Evolutionary conservation across 495 filamentous ascomycete genomes (phyloP).

Genomic region (Penicillium soppii): DNA sequence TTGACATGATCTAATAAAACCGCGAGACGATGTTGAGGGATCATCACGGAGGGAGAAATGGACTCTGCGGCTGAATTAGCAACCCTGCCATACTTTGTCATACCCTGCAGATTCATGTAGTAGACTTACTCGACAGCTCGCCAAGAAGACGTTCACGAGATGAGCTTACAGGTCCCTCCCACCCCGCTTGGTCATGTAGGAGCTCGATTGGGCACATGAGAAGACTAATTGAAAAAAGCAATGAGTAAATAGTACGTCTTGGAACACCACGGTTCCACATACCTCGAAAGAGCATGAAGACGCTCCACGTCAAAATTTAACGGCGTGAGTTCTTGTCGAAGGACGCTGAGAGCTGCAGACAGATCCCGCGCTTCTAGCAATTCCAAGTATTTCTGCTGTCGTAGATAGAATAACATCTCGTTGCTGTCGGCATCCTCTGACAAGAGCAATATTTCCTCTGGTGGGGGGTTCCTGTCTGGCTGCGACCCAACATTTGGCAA

Average conservation of each 20-base stretch:
- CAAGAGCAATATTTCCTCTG: constrained; percentile 45
- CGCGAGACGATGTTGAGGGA: constrained; percentile 90
- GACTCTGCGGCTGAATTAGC: constrained; percentile 58
- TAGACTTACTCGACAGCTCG: constrained; percentile 74
- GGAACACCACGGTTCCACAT: constrained; percentile 8
- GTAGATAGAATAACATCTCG: constrained; percentile 73
- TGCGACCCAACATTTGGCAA: constrained; percentile 18
- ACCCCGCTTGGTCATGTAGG: constrained; percentile 75
- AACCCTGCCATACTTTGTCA: neutral
- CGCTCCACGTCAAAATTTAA: constrained; percentile 73
- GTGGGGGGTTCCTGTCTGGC: constrained; percentile 20
- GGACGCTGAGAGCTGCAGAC: constrained; percentile 69
- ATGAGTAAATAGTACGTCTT: constrained; percentile 2
- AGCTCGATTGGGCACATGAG: constrained; percentile 87
- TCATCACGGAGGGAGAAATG: constrained; percentile 97
- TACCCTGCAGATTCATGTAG: neutral
- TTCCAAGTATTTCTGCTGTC: constrained; percentile 95
- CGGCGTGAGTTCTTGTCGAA: constrained; percentile 85
- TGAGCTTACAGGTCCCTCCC: constrained; percentile 79
- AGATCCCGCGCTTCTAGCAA: constrained; percentile 76
- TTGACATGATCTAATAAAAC: constrained; percentile 81
- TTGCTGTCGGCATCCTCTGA: constrained; percentile 57
- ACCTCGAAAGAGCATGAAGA: constrained; percentile 84
- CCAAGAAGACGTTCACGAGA: constrained; percentile 77
- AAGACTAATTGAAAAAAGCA: constrained; percentile 48